Conservation (phyloP, 2,329 filamentous ascomycete genomes). For the Fusarium sp. region DNA sequence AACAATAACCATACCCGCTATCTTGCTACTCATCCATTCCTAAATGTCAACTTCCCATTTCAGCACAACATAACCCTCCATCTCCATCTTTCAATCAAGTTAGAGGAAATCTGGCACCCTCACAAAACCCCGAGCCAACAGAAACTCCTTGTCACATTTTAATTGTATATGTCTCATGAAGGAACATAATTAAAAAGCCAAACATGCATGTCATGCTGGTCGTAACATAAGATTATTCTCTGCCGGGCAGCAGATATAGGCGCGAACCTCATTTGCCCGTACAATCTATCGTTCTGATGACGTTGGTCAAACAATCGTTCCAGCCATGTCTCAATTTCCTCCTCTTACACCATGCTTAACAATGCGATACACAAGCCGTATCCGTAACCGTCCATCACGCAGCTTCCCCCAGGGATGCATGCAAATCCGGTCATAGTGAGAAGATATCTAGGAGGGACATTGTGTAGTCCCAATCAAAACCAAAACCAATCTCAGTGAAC, state of each 20-base stretch:
- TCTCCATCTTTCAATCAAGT: neutral
- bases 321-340: constrained; percentile 40
- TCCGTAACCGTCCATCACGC: constrained; percentile 31
- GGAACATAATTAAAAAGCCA: constrained; percentile 22
- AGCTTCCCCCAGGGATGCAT: constrained; percentile 50
- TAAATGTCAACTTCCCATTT: constrained; percentile 13
- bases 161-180: constrained; percentile 6
- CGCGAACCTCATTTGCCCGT: constrained; percentile 57
- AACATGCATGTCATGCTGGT: constrained; percentile 50
- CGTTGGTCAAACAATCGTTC: constrained; percentile 43
- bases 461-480: constrained; percentile 26
- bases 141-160: constrained; percentile 10
- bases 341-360: constrained; percentile 49
- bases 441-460: constrained; percentile 28
- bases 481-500: constrained; percentile 24
- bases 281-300: constrained; percentile 57
- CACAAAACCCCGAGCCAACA: neutral
- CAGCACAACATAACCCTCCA: constrained; percentile 5
- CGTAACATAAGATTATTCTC: constrained; percentile 53
- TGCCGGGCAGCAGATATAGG: constrained; percentile 52
- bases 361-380: constrained; percentile 44
- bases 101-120: neutral
- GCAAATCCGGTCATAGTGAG: constrained; percentile 29
- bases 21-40: constrained; percentile 11
- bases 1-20: constrained; percentile 2